Evolutionary conservation across 306 rosid species (phyloP).

Genomic region (Vigna reflexopilosa): DNA sequence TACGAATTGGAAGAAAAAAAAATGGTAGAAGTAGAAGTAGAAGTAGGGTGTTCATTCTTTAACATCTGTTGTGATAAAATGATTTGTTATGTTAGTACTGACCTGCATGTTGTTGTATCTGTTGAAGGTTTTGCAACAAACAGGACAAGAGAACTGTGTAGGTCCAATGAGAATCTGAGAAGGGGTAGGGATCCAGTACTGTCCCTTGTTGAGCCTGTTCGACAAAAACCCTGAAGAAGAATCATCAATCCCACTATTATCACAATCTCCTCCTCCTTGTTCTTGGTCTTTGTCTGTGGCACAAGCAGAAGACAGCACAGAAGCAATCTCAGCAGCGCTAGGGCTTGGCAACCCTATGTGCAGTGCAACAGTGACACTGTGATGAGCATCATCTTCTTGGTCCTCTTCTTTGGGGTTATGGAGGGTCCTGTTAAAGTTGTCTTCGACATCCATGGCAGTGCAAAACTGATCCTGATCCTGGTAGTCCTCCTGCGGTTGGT

Average conservation of each 20-base stretch:
- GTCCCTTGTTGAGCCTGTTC: constrained; percentile 76
- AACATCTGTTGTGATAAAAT: background rate
- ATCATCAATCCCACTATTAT: constrained; percentile 44
- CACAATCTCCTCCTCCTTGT: background rate
- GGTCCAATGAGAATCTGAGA: constrained; percentile 58
- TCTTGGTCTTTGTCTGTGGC: constrained; percentile 47
- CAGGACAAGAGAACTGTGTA: constrained; percentile 91
- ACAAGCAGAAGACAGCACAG: constrained; percentile 56
- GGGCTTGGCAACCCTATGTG: constrained; percentile 94
- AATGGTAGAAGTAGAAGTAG: background rate
- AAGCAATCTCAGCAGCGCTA: constrained; percentile 77
- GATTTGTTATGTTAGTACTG: background rate
- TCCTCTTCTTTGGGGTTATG: constrained; percentile 35
- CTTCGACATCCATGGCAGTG: constrained; percentile 52
- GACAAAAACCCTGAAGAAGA: constrained; percentile 52
- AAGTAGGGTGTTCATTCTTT: background rate
- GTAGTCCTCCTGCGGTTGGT: background rate
- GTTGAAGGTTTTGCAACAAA: constrained; percentile 89
- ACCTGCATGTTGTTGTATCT: constrained; percentile 89
- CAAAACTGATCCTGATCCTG: constrained; percentile 20
- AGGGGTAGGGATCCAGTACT: constrained; percentile 80
- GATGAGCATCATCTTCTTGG: constrained; percentile 19
- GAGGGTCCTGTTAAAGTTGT: background rate
- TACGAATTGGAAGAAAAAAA: background rate
- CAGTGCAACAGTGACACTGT: constrained; percentile 76